Percentiles rank a stretch among this genome's conserved stretches.
phyloP scores from a whole-genome alignment of 1,284 basidiomycete genomes.

The Irpex lacteus region DNA sequence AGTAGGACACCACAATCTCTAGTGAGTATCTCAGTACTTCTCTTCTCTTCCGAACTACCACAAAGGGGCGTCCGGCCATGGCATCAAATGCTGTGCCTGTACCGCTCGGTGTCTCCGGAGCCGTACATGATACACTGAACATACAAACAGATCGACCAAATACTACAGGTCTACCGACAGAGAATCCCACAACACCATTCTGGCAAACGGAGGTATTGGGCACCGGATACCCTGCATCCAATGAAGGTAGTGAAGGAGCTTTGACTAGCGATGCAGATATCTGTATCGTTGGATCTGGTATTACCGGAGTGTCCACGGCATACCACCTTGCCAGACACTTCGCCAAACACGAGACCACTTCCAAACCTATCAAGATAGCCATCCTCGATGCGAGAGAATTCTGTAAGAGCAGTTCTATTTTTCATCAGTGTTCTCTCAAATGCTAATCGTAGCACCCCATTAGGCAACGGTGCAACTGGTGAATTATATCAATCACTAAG shows the following conservation, averaged over 20 bases:
- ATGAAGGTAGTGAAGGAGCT: neutral
- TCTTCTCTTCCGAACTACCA: too few species aligned
- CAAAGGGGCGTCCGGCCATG: too few species aligned
- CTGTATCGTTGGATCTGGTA: neutral
- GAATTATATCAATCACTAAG: neutral
- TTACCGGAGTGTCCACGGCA: neutral
- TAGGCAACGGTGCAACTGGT: constrained; percentile 66
- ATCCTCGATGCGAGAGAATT: neutral
- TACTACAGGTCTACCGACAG: neutral
- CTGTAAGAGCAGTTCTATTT: neutral
- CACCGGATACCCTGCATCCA: neutral
- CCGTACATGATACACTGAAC: constrained; percentile 17
- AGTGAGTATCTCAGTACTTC: too few species aligned
- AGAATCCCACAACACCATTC: neutral
- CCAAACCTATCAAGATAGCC: neutral
- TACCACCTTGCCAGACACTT: neutral
- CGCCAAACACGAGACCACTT: neutral
- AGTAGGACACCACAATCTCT: too few species aligned
- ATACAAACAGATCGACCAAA: neutral
- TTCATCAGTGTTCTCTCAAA: neutral
- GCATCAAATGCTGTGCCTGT: constrained; percentile 9
- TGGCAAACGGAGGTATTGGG: neutral
- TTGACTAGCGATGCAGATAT: neutral
- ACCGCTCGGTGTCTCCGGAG: constrained; percentile 19
- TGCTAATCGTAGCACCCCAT: neutral